phyloP scores from a whole-genome alignment of 257 asterid species.

The Nicotiana undulata region DNA sequence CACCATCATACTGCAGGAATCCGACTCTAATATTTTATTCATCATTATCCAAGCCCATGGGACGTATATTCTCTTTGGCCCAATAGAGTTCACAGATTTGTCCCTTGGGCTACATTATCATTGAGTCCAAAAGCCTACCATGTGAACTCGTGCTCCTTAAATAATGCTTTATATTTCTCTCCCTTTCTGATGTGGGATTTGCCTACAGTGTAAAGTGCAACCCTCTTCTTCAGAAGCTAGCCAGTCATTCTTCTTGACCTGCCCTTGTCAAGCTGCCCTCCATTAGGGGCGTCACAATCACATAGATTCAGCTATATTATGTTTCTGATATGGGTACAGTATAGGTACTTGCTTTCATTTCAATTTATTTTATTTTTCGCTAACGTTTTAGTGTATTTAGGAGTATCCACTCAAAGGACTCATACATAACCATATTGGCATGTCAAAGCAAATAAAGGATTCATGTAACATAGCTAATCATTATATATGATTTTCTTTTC shows the following conservation, averaged over 20 bases:
- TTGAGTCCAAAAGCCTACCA: background rate
- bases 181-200: background rate
- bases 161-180: background rate
- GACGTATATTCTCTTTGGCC: background rate
- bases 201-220: background rate
- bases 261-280: background rate
- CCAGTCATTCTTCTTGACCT: background rate
- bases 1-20: background rate
- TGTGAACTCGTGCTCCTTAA: background rate
- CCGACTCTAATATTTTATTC: background rate
- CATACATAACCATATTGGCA: background rate
- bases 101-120: background rate
- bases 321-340: background rate
- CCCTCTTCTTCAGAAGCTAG: background rate
- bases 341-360: background rate
- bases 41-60: background rate
- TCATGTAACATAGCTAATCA: background rate
- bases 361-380: background rate
- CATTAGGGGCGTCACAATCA: background rate
- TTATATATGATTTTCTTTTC: background rate
- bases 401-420: background rate
- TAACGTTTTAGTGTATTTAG: background rate
- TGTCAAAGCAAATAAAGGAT: background rate
- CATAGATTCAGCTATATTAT: background rate
- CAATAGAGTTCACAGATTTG: background rate